Evolutionary conservation across 75 land plant species (phyloP).

Genomic region (Azolla pinnata): DNA sequence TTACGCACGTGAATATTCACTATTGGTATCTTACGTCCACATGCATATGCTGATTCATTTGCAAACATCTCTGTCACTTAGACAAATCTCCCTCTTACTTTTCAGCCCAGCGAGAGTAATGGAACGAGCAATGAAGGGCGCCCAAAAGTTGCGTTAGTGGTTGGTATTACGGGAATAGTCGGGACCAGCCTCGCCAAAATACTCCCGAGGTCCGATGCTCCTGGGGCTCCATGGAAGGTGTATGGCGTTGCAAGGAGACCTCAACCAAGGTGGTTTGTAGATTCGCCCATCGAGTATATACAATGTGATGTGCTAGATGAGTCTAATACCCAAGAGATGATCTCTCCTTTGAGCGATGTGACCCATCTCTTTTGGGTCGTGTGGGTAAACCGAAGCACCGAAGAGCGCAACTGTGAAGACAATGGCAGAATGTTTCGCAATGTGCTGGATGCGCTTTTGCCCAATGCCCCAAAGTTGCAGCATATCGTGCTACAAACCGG

Average conservation of each 20-base stretch:
- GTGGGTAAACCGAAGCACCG: conserved; percentile 41
- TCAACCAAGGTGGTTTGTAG: conserved; percentile 16
- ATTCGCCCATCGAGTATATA: conserved; percentile 33
- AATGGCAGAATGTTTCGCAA: conserved; percentile 54
- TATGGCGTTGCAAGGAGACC: conserved; percentile 55
- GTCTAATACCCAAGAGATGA: conserved; percentile 24
- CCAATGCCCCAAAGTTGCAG: conserved; percentile 26
- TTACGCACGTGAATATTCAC: neutral
- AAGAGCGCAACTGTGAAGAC: conserved; percentile 34
- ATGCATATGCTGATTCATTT: neutral
- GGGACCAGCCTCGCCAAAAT: conserved; percentile 63
- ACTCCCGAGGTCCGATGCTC: conserved; percentile 48
- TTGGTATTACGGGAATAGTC: conserved; percentile 60
- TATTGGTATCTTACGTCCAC: neutral
- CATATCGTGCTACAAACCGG: conserved; percentile 75
- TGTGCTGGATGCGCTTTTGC: conserved; percentile 51
- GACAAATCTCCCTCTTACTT: neutral
- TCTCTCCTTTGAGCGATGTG: conserved; percentile 37
- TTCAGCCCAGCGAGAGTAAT: neutral
- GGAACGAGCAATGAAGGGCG: neutral
- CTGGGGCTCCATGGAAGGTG: conserved; percentile 75
- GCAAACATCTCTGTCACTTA: neutral
- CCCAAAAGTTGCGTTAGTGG: conserved; percentile 7
- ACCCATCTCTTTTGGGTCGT: conserved; percentile 85
- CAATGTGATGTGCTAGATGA: conserved; percentile 49